Evolutionary conservation across 345 rosid species (phyloP), one percentile per base, ranked within the genome.

Genomic region (Arabis alpina): DNA sequence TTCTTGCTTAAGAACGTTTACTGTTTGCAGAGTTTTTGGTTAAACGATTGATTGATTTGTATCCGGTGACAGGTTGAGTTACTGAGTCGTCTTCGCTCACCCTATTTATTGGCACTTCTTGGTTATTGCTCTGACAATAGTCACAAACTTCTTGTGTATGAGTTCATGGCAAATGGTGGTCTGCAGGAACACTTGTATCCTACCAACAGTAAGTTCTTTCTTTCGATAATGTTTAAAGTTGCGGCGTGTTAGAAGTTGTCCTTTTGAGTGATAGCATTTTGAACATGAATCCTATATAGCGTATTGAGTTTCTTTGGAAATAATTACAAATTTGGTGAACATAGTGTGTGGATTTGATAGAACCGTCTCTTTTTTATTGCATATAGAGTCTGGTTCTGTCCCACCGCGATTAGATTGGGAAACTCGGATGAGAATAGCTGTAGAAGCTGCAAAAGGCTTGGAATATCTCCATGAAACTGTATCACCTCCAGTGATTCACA

Each of bases 141-240:
- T 50, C 91, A 80, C 45, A 87, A 80, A 53, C 73, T 89, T 72
- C 90, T 91, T 54, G 96, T 88, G 28, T 88, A 87, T 8, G 97
- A 91, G 73, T 91, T 85, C 77, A 88, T 91, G 96, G 81, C 82
- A n/a, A 87, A 86, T 73, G 96, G 96, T 1, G 92, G 96, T 41
- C 71, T 91, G 45, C 97, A 91, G 67, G 96, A 91, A 77, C 97
- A 91, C 74, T 51, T 94, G 43, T 87, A 91, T 82, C 96, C 86
- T n/a, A 45, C 39, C 25, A 71, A 53, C 54, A 83, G 99, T 91
- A 83, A 79, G 82, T 72, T 61, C 3, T 42, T 43, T 54, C 3
- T 44, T 42, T 24, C 8, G 8, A 15, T 25, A 2, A 45, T 54
- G 49, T 24, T 16, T 4, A 1, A 50, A 70, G 60, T 28, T 37